Evolutionary conservation across 2,329 filamentous ascomycete genomes (phyloP).

Genomic region (Zymoseptoria ardabiliae): DNA sequence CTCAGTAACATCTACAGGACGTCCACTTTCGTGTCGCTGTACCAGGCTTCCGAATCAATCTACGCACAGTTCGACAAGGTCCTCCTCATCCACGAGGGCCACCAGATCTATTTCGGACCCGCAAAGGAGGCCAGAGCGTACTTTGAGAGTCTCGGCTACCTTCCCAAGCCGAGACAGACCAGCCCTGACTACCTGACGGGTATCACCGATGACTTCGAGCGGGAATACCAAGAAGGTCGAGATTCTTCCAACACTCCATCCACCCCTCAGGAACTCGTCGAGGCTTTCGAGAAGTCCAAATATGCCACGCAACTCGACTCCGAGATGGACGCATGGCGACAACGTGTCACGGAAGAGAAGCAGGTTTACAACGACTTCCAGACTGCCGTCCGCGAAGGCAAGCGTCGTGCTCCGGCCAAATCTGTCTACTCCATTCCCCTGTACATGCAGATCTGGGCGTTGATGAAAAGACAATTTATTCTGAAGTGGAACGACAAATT

Average conservation of each 20-base stretch:
- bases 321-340: slow-evolving; percentile 65
- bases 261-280: slow-evolving; percentile 57
- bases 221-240: slow-evolving; percentile 63
- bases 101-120: slow-evolving; percentile 69
- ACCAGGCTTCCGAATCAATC: slow-evolving; percentile 76
- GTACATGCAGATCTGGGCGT: slow-evolving; percentile 71
- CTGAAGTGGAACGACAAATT: slow-evolving; percentile 83
- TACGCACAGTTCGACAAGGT: slow-evolving; percentile 80
- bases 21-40: slow-evolving; percentile 77
- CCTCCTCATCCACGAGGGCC: slow-evolving; percentile 68
- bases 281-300: slow-evolving; percentile 62
- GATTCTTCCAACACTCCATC: slow-evolving; percentile 61
- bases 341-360: slow-evolving; percentile 56
- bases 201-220: slow-evolving; percentile 77
- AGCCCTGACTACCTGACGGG: slow-evolving; percentile 76
- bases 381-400: slow-evolving; percentile 66
- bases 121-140: slow-evolving; percentile 60
- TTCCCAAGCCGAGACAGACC: slow-evolving; percentile 67
- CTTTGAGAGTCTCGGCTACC: slow-evolving; percentile 70
- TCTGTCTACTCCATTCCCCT: slow-evolving; percentile 82
- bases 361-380: slow-evolving; percentile 69
- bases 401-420: slow-evolving; percentile 63
- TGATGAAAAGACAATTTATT: slow-evolving; percentile 76
- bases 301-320: slow-evolving; percentile 49
- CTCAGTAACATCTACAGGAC: slow-evolving; percentile 79